phyloP scores from a whole-genome alignment of 768 basidiomycete species.

The Mrakia frigida region DNA sequence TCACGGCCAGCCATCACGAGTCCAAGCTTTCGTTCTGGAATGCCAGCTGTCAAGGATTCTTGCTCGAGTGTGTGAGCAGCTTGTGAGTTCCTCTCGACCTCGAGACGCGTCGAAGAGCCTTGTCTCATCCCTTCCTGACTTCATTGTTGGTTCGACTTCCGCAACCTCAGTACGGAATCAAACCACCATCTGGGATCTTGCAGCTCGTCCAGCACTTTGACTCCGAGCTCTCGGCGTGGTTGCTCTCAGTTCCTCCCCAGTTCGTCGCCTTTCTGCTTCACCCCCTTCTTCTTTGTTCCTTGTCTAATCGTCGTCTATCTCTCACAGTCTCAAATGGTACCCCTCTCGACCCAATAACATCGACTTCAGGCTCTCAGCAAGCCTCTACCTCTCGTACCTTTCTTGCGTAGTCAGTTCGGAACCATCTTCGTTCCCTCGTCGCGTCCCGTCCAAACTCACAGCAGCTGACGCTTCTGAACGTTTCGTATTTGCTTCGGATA shows the following conservation, averaged over 20 bases:
- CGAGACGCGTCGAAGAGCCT: neutral
- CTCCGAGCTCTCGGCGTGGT: neutral
- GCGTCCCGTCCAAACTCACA: neutral
- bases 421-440: neutral
- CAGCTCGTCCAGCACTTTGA: neutral
- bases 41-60: constrained; percentile 24
- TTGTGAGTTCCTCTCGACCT: constrained; percentile 22
- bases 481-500: too few species aligned
- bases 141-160: neutral
- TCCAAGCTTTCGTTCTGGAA: constrained; percentile 19
- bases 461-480: neutral
- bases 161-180: neutral
- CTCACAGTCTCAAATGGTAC: constrained; percentile 21
- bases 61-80: neutral
- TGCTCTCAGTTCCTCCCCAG: neutral
- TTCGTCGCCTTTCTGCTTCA: neutral
- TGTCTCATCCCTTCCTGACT: neutral
- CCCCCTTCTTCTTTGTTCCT: neutral
- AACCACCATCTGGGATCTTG: neutral
- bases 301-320: neutral
- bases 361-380: constrained; percentile 1
- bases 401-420: neutral
- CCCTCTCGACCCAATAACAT: neutral
- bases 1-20: neutral
- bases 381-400: neutral